These are phyloP conservation scores for grape (Vitis vinifera) DNA, from an alignment of 164 flowering plant genomes.

Conservation along the genomic window ASM3070453v1 NC_081822.1:5682501-5683000, in stretches of 20 bases:
- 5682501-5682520: neutral
- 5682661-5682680: neutral
- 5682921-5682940: conserved; percentile 10
- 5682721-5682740: conserved; percentile 5
- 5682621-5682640: conserved; percentile 2
- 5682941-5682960: conserved; percentile 49
- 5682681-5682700: neutral
- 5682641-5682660: neutral
- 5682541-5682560: conserved; percentile 17
- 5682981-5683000: conserved; percentile 46
- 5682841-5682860: neutral
- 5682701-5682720: neutral
- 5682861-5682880: too few relatives aligned
- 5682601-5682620: neutral
- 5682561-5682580: conserved; percentile 25
- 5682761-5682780: conserved; percentile 1
- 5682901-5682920: neutral
- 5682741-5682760: neutral
- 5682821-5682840: neutral
- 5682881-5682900: too few relatives aligned
- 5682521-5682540: conserved; percentile 10
- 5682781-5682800: neutral
- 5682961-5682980: conserved; percentile 43
- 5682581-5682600: conserved; percentile 3
- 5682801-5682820: neutral